A percentile compares a stretch with the other conserved stretches of the same genome.
phyloP scores from a whole-genome alignment of 2,329 filamentous ascomycete genomes.

The Fusarium nygamai region DNA sequence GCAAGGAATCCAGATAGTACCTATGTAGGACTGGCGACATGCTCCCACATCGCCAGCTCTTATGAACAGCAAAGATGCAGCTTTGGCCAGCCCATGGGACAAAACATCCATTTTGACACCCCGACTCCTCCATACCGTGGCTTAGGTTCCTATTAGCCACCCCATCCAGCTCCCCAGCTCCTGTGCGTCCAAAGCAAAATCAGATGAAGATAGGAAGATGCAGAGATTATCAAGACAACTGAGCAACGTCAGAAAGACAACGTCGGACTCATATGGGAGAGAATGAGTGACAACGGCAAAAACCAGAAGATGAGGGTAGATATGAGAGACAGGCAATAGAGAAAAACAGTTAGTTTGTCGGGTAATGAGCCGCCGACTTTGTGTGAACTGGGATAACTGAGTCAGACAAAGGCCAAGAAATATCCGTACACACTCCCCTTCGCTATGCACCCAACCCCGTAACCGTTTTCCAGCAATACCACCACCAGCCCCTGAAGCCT shows the following conservation, averaged over 20 bases:
- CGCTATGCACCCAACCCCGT: constrained; percentile 55
- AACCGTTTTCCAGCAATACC: constrained; percentile 56
- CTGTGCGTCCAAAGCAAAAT: constrained; percentile 39
- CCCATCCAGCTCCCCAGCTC: constrained; percentile 44
- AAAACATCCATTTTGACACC: constrained; percentile 41
- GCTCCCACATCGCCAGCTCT: constrained; percentile 27
- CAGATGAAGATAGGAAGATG: constrained; percentile 31
- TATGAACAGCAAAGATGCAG: constrained; percentile 38
- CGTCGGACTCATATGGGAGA: constrained; percentile 17
- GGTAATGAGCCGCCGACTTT: constrained; percentile 39
- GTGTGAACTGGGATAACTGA: constrained; percentile 45
- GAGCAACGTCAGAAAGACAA: constrained; percentile 21
- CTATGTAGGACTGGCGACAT: constrained; percentile 12
- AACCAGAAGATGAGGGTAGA: constrained; percentile 25
- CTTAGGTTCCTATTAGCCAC: constrained; percentile 29
- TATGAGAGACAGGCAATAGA: constrained; percentile 35
- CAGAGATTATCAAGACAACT: constrained; percentile 24
- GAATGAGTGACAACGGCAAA: constrained; percentile 24
- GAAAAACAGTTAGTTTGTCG: constrained; percentile 40
- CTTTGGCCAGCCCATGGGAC: constrained; percentile 35
- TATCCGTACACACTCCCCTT: constrained; percentile 55
- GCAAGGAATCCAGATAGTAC: background rate
- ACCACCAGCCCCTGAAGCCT: constrained; percentile 40
- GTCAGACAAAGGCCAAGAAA: constrained; percentile 52
- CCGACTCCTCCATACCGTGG: constrained; percentile 43